These are phyloP conservation scores for Glomus cerebriforme DNA, from an alignment of 192 early-diverging fungal genomes.

Conservation along the genomic window DNA sequence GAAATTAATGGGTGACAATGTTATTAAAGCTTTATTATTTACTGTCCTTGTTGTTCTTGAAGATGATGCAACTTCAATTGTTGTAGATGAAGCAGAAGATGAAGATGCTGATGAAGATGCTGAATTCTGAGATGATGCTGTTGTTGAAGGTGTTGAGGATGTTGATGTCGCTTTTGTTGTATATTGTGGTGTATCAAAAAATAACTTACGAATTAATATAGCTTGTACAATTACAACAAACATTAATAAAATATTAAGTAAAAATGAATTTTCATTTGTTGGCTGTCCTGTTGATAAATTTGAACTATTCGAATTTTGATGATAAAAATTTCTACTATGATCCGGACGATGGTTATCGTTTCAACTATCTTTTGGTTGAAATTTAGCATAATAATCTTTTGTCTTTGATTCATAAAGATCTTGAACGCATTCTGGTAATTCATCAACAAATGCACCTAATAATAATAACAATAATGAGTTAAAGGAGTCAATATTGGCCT, in stretches of 20 bases:
- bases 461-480: background rate
- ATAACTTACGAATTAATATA: constrained; percentile 13
- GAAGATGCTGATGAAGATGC: background rate
- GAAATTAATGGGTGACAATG: background rate
- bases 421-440: constrained; percentile 86
- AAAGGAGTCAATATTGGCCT: background rate
- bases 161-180: background rate
- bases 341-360: background rate
- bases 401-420: constrained; percentile 76
- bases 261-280: background rate
- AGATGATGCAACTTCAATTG: background rate
- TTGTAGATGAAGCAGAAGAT: background rate
- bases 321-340: background rate
- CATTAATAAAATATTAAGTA: constrained; percentile 25
- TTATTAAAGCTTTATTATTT: background rate
- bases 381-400: constrained; percentile 79
- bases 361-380: constrained; percentile 51
- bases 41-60: background rate
- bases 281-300: background rate
- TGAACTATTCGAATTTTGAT: background rate
- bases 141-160: background rate
- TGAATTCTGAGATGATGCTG: background rate
- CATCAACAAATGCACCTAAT: constrained; percentile 65
- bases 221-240: constrained; percentile 17
- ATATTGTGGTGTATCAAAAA: constrained; percentile 4